A percentile compares a stretch with the other conserved stretches of the same genome.
These are phyloP conservation scores for Rhododendron williamsianum DNA, from an alignment of 148 eudicot species.

Conservation along the genomic window DNA sequence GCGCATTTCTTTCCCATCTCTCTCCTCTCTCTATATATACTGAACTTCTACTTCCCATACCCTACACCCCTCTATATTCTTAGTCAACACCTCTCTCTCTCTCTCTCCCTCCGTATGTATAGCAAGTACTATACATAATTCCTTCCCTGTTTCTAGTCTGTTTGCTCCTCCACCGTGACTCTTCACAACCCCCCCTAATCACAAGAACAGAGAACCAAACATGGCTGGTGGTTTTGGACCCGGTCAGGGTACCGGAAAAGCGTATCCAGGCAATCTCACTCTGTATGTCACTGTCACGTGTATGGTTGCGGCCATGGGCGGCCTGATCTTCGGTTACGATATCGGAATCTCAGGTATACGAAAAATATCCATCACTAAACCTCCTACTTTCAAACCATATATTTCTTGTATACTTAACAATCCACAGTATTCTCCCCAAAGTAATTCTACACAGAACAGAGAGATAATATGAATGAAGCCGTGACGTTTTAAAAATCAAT, in stretches of 20 bases:
- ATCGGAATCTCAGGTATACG: constrained; percentile 32
- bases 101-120: not conserved
- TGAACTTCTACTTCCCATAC: not conserved
- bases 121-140: not conserved
- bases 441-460: too few relatives aligned
- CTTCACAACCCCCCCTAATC: not conserved
- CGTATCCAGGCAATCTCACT: constrained; percentile 23
- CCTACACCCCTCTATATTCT: not conserved
- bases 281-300: constrained; percentile 19
- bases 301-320: constrained; percentile 33
- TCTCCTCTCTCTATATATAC: not conserved
- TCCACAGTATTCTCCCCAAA: not conserved
- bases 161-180: not conserved
- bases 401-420: not conserved
- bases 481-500: too few relatives aligned
- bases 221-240: constrained; percentile 41
- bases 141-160: not conserved
- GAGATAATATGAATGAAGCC: not conserved
- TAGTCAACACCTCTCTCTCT: not conserved
- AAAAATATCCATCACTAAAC: not conserved
- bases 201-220: not conserved
- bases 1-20: not conserved
- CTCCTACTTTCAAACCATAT: not conserved
- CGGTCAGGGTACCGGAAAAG: not conserved
- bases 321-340: constrained; percentile 47